These are phyloP conservation scores for Cladophialophora chaetospira DNA, from an alignment of 2,329 filamentous ascomycete genomes.

Conservation along the genomic window DNA sequence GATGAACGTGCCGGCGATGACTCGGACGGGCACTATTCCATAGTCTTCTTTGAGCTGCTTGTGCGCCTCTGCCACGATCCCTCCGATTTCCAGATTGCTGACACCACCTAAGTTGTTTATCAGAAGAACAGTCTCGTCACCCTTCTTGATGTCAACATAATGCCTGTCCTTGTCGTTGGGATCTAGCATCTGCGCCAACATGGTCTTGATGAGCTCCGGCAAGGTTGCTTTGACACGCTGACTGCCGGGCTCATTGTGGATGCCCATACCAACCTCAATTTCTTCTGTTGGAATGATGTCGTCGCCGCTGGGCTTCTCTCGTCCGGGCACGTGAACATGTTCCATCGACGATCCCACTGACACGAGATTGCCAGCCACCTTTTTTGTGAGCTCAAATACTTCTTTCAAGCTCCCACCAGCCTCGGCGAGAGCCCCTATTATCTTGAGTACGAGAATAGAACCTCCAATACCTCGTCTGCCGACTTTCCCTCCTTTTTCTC, in stretches of 20 bases:
- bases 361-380: conserved; percentile 74
- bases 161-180: conserved; percentile 63
- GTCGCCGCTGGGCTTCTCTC: conserved; percentile 55
- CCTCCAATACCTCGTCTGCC: conserved; percentile 88
- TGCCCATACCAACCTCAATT: conserved; percentile 72
- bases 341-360: conserved; percentile 83
- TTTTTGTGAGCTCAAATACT: conserved; percentile 70
- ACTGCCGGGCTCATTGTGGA: conserved; percentile 53
- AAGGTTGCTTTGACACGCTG: conserved; percentile 54
- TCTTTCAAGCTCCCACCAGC: conserved; percentile 68
- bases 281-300: conserved; percentile 56
- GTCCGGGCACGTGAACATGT: conserved; percentile 91
- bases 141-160: conserved; percentile 60
- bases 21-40: conserved; percentile 62
- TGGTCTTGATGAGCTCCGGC: conserved; percentile 56
- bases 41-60: conserved; percentile 61
- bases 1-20: conserved; percentile 69
- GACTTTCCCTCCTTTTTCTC: conserved; percentile 82
- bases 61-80: conserved; percentile 67
- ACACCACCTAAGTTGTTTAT: conserved; percentile 72
- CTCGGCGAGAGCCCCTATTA: conserved; percentile 79
- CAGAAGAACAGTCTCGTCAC: conserved; percentile 63
- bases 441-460: conserved; percentile 88
- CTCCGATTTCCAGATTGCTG: conserved; percentile 66
- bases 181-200: conserved; percentile 67